Conservation (phyloP, 345 rosid genomes). For the Ricinus communis region DNA sequence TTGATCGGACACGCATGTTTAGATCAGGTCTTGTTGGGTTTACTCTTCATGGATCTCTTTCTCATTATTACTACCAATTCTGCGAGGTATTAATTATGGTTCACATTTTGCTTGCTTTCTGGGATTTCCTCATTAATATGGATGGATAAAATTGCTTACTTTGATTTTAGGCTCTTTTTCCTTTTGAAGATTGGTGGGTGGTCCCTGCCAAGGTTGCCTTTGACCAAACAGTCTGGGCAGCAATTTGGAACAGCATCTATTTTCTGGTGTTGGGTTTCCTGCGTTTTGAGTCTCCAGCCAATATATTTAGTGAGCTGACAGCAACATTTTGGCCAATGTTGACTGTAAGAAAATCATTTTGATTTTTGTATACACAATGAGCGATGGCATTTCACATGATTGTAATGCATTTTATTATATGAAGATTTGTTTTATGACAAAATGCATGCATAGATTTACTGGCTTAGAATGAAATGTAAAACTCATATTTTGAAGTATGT, state of each 20-base stretch:
- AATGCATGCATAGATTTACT: background rate
- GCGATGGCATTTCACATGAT: background rate
- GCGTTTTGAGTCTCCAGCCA: constrained; percentile 66
- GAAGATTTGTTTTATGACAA: background rate
- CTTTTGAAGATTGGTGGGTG: constrained; percentile 88
- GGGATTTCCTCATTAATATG: background rate
- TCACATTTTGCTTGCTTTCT: constrained; percentile 5
- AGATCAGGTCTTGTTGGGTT: constrained; percentile 96
- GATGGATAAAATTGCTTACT: constrained; percentile 23
- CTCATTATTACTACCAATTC: constrained; percentile 86
- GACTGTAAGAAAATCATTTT: constrained; percentile 47
- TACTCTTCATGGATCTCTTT: constrained; percentile 90
- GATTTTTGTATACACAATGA: background rate
- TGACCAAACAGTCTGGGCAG: constrained; percentile 88
- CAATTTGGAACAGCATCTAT: constrained; percentile 86
- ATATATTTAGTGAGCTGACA: constrained; percentile 56
- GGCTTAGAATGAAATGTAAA: background rate
- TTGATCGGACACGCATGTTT: constrained; percentile 57
- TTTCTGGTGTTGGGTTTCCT: constrained; percentile 61
- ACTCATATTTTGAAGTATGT: background rate
- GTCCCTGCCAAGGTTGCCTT: constrained; percentile 87
- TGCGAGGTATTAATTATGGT: constrained; percentile 60
- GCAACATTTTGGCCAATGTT: constrained; percentile 74
- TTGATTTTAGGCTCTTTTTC: constrained; percentile 63
- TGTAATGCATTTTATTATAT: background rate